These are phyloP conservation scores for Oidiodendron maius DNA, from an alignment of 495 filamentous ascomycete genomes.

Conservation along the genomic window DNA sequence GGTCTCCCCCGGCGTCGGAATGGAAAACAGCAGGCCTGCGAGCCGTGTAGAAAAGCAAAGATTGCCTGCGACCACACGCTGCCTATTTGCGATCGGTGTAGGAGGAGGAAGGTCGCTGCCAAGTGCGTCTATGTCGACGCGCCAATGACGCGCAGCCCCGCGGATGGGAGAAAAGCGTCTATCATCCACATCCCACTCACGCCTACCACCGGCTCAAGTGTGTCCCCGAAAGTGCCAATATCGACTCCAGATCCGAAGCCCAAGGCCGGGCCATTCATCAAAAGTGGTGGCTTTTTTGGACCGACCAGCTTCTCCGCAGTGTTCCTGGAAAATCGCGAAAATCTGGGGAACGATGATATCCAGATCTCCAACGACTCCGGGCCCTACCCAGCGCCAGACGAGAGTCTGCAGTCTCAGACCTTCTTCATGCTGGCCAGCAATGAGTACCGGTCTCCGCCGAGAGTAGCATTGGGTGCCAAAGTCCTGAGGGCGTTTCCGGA, in stretches of 20 bases:
- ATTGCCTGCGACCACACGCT: slow-evolving; percentile 42
- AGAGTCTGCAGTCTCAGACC: slow-evolving; percentile 17
- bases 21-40: slow-evolving; percentile 42
- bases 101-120: slow-evolving; percentile 27
- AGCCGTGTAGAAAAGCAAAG: slow-evolving; percentile 48
- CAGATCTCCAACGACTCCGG: slow-evolving; percentile 15
- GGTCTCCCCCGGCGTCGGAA: slow-evolving; percentile 31
- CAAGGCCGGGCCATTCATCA: not conserved
- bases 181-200: not conserved
- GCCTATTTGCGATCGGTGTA: slow-evolving; percentile 39
- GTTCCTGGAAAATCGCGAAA: slow-evolving; percentile 20
- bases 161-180: not conserved
- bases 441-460: slow-evolving; percentile 3
- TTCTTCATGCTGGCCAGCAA: slow-evolving; percentile 20
- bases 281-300: slow-evolving; percentile 6
- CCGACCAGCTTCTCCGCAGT: slow-evolving; percentile 22
- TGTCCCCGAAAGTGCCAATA: not conserved
- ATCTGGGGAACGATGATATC: slow-evolving; percentile 10
- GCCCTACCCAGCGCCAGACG: slow-evolving; percentile 8
- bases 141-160: slow-evolving; percentile 16
- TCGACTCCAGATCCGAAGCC: not conserved
- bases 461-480: slow-evolving; percentile 16
- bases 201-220: slow-evolving; percentile 12
- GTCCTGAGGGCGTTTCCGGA: slow-evolving; percentile 17
- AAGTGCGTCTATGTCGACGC: slow-evolving; percentile 20